These are phyloP conservation scores for Coleophoma cylindrospora DNA, from an alignment of 2,329 filamentous ascomycete genomes.

Conservation along the genomic window DNA sequence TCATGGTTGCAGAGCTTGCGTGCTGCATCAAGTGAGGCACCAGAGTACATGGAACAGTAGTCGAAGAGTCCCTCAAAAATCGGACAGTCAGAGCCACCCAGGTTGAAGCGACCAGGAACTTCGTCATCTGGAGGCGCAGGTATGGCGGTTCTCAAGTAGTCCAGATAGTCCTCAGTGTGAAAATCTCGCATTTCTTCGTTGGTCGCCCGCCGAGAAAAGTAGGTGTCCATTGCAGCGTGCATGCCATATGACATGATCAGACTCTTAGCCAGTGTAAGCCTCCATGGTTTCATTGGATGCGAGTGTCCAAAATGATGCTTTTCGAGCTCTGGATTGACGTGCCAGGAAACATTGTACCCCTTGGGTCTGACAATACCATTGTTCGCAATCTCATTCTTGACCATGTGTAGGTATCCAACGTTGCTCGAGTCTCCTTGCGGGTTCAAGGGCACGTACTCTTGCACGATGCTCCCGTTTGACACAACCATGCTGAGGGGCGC, in stretches of 20 bases:
- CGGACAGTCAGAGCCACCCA: conserved; percentile 88
- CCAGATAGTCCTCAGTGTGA: conserved; percentile 83
- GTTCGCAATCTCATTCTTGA: conserved; percentile 31
- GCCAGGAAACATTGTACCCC: conserved; percentile 90
- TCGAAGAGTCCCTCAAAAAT: conserved; percentile 94
- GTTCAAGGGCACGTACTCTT: conserved; percentile 23
- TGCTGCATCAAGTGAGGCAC: conserved; percentile 85
- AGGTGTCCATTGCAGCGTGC: conserved; percentile 95
- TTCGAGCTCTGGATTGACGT: conserved; percentile 92
- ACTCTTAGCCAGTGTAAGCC: conserved; percentile 89
- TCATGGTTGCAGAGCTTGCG: conserved; percentile 81
- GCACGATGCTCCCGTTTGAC: conserved; percentile 21
- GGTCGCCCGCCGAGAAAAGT: conserved; percentile 76
- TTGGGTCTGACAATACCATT: conserved; percentile 74
- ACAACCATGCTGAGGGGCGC: conserved; percentile 17
- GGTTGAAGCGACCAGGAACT: conserved; percentile 64
- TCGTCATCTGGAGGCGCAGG: conserved; percentile 65
- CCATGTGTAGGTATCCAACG: conserved; percentile 15
- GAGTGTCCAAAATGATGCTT: conserved; percentile 95
- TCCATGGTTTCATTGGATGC: conserved; percentile 99
- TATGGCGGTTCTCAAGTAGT: conserved; percentile 73
- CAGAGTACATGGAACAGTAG: conserved; percentile 91
- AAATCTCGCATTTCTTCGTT: conserved; percentile 85
- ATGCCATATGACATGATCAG: conserved; percentile 93
- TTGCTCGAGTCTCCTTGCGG: conserved; percentile 23